Evolutionary conservation across 176 grass and related monocot species (phyloP).

Genomic region (Cenchrus fungigraminus): DNA sequence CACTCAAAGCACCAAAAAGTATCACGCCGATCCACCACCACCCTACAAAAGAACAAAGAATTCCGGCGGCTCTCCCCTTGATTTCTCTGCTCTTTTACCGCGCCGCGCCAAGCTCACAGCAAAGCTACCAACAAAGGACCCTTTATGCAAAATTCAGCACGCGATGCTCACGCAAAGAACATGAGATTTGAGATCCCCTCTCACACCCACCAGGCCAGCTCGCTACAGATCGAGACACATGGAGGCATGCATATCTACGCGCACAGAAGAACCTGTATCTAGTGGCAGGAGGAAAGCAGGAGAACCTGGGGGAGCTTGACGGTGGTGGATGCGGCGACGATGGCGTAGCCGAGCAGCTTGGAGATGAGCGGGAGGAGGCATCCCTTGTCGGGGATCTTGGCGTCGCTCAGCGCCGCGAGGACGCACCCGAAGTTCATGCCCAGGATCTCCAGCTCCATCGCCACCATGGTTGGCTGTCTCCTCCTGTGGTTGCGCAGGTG

Average conservation of each 20-base stretch:
- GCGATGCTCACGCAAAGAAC: constrained; percentile 34
- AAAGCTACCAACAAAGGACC: neutral
- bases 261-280: no score
- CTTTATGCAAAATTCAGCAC: constrained; percentile 36
- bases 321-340: constrained; percentile 95
- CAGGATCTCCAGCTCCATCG: constrained; percentile 88
- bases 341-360: constrained; percentile 92
- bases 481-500: neutral
- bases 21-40: constrained; percentile 34
- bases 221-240: constrained; percentile 29
- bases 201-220: constrained; percentile 1
- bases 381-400: constrained; percentile 71
- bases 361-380: constrained; percentile 90
- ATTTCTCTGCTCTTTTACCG: constrained; percentile 2
- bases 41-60: constrained; percentile 30
- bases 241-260: neutral
- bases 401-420: constrained; percentile 55
- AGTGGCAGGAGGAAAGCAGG: neutral
- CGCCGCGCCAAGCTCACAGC: constrained; percentile 18
- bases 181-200: constrained; percentile 8
- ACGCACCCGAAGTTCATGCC: constrained; percentile 91
- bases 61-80: neutral
- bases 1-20: constrained; percentile 28
- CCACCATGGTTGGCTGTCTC: constrained; percentile 13
- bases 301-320: constrained; percentile 95